These are phyloP conservation scores for Coniochaeta sp. DNA, from an alignment of 2,329 filamentous ascomycete genomes.

Conservation along the genomic window DNA sequence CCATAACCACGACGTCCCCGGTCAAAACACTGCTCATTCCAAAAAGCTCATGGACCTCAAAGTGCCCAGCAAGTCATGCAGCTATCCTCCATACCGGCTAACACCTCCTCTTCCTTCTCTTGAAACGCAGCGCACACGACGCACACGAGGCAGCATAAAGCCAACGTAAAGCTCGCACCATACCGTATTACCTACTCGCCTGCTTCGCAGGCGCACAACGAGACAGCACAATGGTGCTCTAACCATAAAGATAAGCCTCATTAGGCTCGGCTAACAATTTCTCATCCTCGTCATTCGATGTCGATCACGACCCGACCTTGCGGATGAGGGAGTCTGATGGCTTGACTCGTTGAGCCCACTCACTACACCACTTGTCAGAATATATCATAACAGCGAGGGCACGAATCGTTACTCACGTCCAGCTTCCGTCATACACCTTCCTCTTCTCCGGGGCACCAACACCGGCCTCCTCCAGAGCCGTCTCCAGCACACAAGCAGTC, in stretches of 20 bases:
- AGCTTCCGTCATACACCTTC: slow-evolving; percentile 90
- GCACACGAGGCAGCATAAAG: neutral
- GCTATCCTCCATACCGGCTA: too few species aligned
- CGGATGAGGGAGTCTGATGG: slow-evolving; percentile 56
- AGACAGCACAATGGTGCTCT: neutral
- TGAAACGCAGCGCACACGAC: too few species aligned
- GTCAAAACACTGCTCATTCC: too few species aligned
- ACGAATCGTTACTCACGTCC: slow-evolving; percentile 89
- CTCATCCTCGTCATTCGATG: neutral
- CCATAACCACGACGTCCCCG: too few species aligned
- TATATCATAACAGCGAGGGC: too few species aligned
- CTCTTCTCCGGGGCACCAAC: slow-evolving; percentile 61
- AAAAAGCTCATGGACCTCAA: too few species aligned
- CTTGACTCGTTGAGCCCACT: slow-evolving; percentile 61
- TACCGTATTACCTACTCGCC: too few species aligned
- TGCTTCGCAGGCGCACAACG: neutral
- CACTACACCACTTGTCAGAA: slow-evolving; percentile 33
- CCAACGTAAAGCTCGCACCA: too few species aligned
- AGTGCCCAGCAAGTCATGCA: too few species aligned
- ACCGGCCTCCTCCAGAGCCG: slow-evolving; percentile 72
- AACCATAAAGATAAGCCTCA: neutral
- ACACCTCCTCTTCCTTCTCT: too few species aligned
- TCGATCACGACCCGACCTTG: slow-evolving; percentile 33
- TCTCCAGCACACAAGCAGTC: slow-evolving; percentile 85
- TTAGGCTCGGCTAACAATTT: neutral